Evolutionary conservation across 2,329 filamentous ascomycete species (phyloP), one percentile per base, ranked within the genome.

Genomic region (Gaeumannomyces sp.): DNA sequence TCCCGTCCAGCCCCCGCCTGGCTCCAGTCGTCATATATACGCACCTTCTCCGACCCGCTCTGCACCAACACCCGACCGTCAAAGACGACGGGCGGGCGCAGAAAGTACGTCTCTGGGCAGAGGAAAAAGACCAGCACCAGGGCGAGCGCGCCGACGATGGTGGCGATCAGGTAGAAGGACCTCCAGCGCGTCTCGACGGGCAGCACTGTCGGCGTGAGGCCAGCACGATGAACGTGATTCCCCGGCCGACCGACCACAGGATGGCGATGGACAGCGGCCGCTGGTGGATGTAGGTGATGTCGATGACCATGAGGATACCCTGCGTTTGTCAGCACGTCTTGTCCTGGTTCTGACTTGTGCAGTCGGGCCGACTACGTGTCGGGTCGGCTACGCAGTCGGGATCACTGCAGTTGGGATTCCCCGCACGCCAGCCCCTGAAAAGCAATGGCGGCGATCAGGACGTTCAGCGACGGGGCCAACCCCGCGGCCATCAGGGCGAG

Each of bases 61-160:
- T 79, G 76, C 2, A 76, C 62, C 4, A 79, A 64, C 4, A 78
- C 75, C n/a, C 75, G 74, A 2, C 77, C 77, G 65, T 79, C 73
- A 60, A 77, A 78, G 4, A 77, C 76, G 6, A 79, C 72, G 0
- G 74, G 74, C 0, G 77, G 77, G 1, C 77, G 73, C 62, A 76
- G 71, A 69, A 78, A 79, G 67, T 75, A 78, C 1, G 75, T 78
- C 59, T 79, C 77, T 0, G 75, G 75, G 25, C 70, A 73, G 13
- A 74, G 70, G 25, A 75, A 67, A 31, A 75, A 72, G 1, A 71
- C 68, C 2, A 75, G 62, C 1, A 76, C 1, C 25, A 76, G 66
- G 0, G 75, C 66, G 5, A 73, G 33, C 1, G 67, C 33, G 10
- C 71, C 67, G 2, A 71, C 70, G 7, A 71, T 67, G 0, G 70